Base-by-base conservation (phyloP, 768 basidiomycete species). In the Auricularia cornea region DNA sequence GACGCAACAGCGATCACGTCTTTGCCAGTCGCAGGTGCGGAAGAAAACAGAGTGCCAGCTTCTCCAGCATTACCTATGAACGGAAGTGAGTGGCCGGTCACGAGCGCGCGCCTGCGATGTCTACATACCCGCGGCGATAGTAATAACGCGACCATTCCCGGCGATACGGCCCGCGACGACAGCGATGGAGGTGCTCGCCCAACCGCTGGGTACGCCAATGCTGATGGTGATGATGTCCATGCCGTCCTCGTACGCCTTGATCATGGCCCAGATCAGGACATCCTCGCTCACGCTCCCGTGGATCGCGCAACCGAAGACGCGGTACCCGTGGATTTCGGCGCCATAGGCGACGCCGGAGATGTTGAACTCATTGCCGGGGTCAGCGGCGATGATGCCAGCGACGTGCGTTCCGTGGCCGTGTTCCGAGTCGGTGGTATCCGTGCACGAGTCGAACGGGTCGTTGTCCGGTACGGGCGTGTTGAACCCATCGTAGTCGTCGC, bases 311-410 rank as follows among this genome's bases (percentile, higher is more conserved):
- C 84, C 83, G 68, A 87, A 88, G 11, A 89, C 76, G 60, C 85
- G 72, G 74, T 85, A 86, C 3, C 79, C 70, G 2, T 75, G 79
- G 38, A 88, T 71, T 2, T 79, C 79, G 0, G 87, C 84, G 1
- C 79, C 77, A 63, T 81, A 87, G 2, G 89, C 88, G 41, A 88
- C 87, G 62, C 89, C 89, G 57, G 72, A 70, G 30, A 76, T 70
- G 67, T 71, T 73, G 66, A 72, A 72, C 48, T 66, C 59, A 67
- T 76, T 77, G 52, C 66, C 70, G 11, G 66, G 60, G 32, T 67
- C 44, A 14, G 72, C 70, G 20, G 69, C 75, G 65, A 73, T 67
- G 64, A 72, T 73, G 30, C 64, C 64, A 3, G 64, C 62, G 20
- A 65, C 64, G 28, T 65, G 64, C 2, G 83, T 84, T 44, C 84